These are phyloP conservation scores for Eimeria necatrix DNA, from an alignment of 169 alveolate species.

Conservation along the genomic window DNA sequence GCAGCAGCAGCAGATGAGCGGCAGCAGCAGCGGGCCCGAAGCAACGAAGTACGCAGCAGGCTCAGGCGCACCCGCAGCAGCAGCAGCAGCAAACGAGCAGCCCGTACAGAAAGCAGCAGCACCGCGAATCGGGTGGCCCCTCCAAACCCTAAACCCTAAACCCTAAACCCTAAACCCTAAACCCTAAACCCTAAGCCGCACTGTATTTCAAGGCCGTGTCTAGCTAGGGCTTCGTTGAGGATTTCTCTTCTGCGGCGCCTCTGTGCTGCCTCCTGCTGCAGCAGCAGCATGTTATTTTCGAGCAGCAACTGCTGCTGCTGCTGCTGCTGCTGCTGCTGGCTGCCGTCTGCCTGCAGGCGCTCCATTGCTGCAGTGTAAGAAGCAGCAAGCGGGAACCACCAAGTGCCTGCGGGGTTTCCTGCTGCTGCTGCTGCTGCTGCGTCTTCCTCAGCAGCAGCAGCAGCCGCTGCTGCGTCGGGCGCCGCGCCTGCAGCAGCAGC, in stretches of 20 bases:
- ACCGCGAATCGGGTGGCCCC: too few species aligned
- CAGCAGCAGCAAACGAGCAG: too few species aligned
- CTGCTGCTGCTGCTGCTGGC: constrained; percentile 17
- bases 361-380: not conserved
- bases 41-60: too few species aligned
- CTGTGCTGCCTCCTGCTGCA: constrained; percentile 17
- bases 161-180: not conserved
- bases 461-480: too few species aligned
- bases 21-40: too few species aligned
- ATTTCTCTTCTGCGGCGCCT: not conserved
- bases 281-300: not conserved
- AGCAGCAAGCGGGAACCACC: constrained; percentile 19
- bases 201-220: not conserved
- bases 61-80: too few species aligned
- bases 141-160: too few species aligned
- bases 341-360: not conserved
- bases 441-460: too few species aligned
- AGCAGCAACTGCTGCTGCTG: not conserved
- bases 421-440: too few species aligned
- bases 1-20: too few species aligned
- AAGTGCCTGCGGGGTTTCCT: not conserved
- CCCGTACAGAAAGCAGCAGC: too few species aligned
- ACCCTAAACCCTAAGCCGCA: not conserved
- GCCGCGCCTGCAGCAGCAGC: too few species aligned
- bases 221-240: constrained; percentile 3